A percentile compares a stretch with the other conserved stretches of the same genome.
These are phyloP conservation scores for Aureobasidium sp. DNA, from an alignment of 2,329 filamentous ascomycete genomes.

Conservation along the genomic window DNA sequence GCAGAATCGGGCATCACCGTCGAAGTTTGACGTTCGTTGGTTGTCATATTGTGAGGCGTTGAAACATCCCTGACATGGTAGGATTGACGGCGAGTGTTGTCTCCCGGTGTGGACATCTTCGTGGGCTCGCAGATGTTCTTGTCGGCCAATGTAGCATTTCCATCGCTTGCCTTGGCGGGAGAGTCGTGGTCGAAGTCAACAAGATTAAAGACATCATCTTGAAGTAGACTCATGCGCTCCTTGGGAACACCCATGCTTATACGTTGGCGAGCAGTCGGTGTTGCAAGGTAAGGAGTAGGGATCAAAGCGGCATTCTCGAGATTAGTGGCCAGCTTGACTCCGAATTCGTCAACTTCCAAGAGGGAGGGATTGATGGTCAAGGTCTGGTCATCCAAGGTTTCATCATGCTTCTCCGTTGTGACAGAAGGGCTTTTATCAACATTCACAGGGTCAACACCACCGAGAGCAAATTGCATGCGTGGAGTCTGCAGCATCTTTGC, in stretches of 20 bases:
- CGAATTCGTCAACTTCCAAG: constrained; percentile 12
- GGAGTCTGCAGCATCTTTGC: constrained; percentile 18
- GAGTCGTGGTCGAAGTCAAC: constrained; percentile 10
- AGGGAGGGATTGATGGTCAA: constrained; percentile 10
- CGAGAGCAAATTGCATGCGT: constrained; percentile 18
- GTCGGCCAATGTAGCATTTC: neutral
- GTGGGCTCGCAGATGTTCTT: neutral
- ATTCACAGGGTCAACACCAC: neutral
- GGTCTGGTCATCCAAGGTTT: neutral
- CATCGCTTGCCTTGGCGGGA: neutral
- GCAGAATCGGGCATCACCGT: constrained; percentile 18
- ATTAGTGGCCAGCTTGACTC: constrained; percentile 2
- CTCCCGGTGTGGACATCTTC: constrained; percentile 3
- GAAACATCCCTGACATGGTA: neutral
- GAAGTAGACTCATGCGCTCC: constrained; percentile 12
- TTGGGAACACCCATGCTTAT: constrained; percentile 6
- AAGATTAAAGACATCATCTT: constrained; percentile 11
- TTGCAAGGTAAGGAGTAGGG: constrained; percentile 8
- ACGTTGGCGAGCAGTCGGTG: constrained; percentile 2
- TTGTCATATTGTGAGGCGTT: neutral
- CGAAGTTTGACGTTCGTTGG: neutral
- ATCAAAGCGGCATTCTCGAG: constrained; percentile 6
- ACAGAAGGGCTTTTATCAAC: neutral
- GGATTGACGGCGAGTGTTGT: neutral
- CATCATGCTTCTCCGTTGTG: neutral